These are phyloP conservation scores for Hanseniaspora hatyaiensis DNA, from an alignment of 805 yeast genomes.

Conservation along the genomic window DNA sequence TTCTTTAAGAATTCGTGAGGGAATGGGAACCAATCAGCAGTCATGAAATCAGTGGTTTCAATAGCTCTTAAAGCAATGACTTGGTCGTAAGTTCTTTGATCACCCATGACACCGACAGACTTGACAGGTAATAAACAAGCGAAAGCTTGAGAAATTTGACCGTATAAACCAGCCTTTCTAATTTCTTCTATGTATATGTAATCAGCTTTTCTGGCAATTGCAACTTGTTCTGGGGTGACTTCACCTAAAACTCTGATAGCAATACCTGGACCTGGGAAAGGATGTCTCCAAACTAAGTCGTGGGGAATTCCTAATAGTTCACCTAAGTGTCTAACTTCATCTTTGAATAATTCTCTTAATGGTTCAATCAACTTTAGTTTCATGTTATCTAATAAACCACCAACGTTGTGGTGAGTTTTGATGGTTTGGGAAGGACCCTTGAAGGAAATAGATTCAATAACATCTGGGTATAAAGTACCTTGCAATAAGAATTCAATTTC, in stretches of 20 bases:
- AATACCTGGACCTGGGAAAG: conserved; percentile 99
- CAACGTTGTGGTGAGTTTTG: conserved; percentile 98
- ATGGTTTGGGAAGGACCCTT: conserved; percentile 99
- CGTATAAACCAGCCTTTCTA: conserved; percentile 81
- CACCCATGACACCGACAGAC: conserved; percentile 99
- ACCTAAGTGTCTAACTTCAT: conserved; percentile 95
- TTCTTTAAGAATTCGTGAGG: conserved; percentile 84
- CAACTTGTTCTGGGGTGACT: conserved; percentile 85
- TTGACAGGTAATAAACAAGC: conserved; percentile 95
- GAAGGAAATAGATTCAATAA: conserved; percentile 94
- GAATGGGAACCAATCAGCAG: conserved; percentile 97
- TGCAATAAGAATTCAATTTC: conserved; percentile 88
- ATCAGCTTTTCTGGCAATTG: conserved; percentile 96
- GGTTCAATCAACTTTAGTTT: conserved; percentile 97
- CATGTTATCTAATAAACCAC: conserved; percentile 96
- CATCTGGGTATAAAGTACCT: conserved; percentile 97
- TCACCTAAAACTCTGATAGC: conserved; percentile 97
- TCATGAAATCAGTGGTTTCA: conserved; percentile 97
- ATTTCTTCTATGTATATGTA: conserved; percentile 92
- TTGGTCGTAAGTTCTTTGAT: conserved; percentile 97
- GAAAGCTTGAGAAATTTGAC: conserved; percentile 91
- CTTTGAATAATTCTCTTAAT: conserved; percentile 94
- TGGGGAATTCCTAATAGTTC: conserved; percentile 89
- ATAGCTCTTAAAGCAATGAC: conserved; percentile 98
- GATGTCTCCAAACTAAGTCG: conserved; percentile 98